Conservation (phyloP, 768 basidiomycete genomes). For the Trametes elegans region DNA sequence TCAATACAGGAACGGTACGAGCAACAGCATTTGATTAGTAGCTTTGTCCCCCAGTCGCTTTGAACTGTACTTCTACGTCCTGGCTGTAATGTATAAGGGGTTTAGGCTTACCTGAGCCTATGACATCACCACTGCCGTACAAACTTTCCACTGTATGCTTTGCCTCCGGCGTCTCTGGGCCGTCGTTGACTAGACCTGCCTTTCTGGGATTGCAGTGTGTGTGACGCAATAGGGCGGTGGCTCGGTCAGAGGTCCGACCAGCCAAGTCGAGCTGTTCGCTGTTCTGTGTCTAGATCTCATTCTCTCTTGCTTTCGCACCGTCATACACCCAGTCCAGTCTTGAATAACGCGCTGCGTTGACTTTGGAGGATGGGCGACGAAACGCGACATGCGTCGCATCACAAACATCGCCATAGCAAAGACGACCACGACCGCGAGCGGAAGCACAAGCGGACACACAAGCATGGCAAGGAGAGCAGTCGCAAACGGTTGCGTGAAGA, state of each 20-base stretch:
- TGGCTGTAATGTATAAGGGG: background rate
- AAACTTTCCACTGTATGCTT: background rate
- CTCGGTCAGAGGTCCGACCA: background rate
- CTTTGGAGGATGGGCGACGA: constrained; percentile 22
- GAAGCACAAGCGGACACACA: constrained; percentile 42
- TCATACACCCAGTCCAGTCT: background rate
- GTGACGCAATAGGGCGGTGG: constrained; percentile 7
- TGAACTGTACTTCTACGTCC: constrained; percentile 2
- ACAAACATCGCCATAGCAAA: constrained; percentile 37
- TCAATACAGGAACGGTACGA: constrained; percentile 66
- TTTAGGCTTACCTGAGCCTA: background rate
- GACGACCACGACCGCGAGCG: constrained; percentile 37
- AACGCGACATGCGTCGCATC: constrained; percentile 29
- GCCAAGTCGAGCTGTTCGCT: background rate
- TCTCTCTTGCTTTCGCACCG: background rate
- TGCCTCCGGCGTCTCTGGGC: background rate
- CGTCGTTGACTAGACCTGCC: constrained; percentile 2
- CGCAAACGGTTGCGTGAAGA: constrained; percentile 36
- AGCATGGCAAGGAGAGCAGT: constrained; percentile 31
- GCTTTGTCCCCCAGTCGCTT: background rate
- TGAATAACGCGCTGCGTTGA: background rate
- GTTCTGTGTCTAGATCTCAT: background rate
- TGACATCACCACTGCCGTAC: background rate
- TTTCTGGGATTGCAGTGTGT: background rate
- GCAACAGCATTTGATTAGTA: constrained; percentile 5